These are phyloP conservation scores for Rhamnella rubrinervis DNA, from an alignment of 331 rosid genomes.

Conservation along the genomic window DNA sequence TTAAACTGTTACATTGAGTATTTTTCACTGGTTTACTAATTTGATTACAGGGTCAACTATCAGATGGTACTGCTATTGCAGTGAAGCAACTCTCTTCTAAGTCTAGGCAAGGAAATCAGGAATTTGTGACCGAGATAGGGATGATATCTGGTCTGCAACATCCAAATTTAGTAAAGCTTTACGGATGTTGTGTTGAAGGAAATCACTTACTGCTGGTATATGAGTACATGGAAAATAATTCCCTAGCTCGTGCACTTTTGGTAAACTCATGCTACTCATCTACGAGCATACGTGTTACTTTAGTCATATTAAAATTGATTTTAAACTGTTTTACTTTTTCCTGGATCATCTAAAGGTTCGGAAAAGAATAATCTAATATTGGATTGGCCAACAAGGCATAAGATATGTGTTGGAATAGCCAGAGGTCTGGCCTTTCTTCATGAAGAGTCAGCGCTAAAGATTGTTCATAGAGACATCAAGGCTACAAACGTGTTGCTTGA, in stretches of 20 bases:
- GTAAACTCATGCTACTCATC: conserved; percentile 21
- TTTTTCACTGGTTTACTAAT: neutral
- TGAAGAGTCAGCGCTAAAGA: conserved; percentile 41
- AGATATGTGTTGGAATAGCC: conserved; percentile 48
- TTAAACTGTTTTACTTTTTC: neutral
- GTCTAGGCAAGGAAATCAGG: conserved; percentile 50
- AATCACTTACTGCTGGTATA: conserved; percentile 44
- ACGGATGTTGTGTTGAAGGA: conserved; percentile 50
- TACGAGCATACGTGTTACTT: neutral
- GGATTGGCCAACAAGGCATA: conserved; percentile 40
- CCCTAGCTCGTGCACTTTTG: conserved; percentile 37
- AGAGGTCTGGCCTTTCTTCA: conserved; percentile 45
- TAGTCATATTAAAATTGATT: too few relatives aligned
- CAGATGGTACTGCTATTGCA: conserved; percentile 51
- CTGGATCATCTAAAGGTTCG: conserved; percentile 15
- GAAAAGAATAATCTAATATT: conserved; percentile 9
- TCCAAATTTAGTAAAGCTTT: conserved; percentile 40
- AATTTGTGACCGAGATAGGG: conserved; percentile 52
- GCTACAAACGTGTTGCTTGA: conserved; percentile 47
- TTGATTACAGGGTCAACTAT: conserved; percentile 35
- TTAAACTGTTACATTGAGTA: too few relatives aligned
- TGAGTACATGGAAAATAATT: conserved; percentile 44
- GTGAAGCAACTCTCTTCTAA: conserved; percentile 52
- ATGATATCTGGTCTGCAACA: conserved; percentile 49
- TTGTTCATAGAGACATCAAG: conserved; percentile 55